Evolutionary conservation across 2,329 filamentous ascomycete species (phyloP), one percentile per base, ranked within the genome.

Genomic region (Seiridium cupressi): DNA sequence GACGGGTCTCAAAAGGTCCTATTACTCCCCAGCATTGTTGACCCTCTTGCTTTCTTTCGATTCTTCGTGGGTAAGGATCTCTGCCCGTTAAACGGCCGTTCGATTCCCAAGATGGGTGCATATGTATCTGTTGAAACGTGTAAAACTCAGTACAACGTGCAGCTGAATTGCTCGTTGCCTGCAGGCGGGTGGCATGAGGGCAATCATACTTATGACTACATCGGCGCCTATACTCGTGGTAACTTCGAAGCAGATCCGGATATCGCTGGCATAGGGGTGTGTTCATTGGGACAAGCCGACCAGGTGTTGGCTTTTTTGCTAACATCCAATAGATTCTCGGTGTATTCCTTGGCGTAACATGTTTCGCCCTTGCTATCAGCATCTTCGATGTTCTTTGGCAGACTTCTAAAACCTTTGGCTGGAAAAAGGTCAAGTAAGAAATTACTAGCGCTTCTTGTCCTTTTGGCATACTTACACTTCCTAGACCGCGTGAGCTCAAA

Each of bases 221-320:
- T 53, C 26, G 49, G 49, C 18, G 49, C n/a, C 32, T 10, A 11
- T 26, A 35, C 31, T 26, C 10, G 32, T 34, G 49, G 49, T 8
- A 9, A 64, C 44, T 62, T 68, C 47, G 56, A 64, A 42, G 54
- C 60, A 5, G 64, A 72, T 61, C 55, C 66, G 11, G 67, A 68
- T 55, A 65, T 69, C 44, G 67, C 65, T 40, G 67, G 67, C 5
- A 61, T 69, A 60, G 67, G 67, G 44, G 67, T 69, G 61, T 4
- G 64, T 59, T 13, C 18, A 13, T 47, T n/a, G 3, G 18, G 18
- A 26, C 18, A 26, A 26, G 18, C 18, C 18, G 18, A 2, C 18
- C 18, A 26, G 18, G 18, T 36, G 49, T 26, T 11, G 6, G 11
- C 31, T 26, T 26, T 9, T 35, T 34, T 56, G 46, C 57, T 62